A percentile compares a stretch with the other conserved stretches of the same genome.
phyloP scores from a whole-genome alignment of 257 asterid genomes.

The Hygrophila difformis region DNA sequence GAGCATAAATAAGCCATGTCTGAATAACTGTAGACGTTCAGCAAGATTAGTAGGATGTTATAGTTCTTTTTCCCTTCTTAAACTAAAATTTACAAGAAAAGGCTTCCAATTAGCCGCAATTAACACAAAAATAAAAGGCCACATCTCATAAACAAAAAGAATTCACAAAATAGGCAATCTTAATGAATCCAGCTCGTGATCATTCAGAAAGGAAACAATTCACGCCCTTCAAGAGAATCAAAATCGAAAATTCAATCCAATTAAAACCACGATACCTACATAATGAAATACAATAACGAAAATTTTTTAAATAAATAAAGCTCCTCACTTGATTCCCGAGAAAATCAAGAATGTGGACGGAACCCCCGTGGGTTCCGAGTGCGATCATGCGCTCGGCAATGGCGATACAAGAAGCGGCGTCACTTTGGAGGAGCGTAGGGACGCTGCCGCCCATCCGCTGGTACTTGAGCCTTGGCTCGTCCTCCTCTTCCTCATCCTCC shows the following conservation, averaged over 20 bases:
- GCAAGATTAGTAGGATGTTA: not conserved
- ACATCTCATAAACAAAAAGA: not conserved
- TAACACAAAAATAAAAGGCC: not conserved
- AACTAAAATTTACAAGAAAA: slow-evolving; percentile 9
- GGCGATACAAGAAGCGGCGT: slow-evolving; percentile 87
- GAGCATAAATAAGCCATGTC: slow-evolving; percentile 8
- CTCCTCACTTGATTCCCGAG: slow-evolving; percentile 78
- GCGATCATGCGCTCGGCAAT: slow-evolving; percentile 97
- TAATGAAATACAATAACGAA: slow-evolving; percentile 2
- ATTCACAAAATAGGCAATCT: slow-evolving; percentile 5
- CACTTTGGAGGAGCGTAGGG: slow-evolving; percentile 67
- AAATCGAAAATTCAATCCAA: slow-evolving; percentile 7
- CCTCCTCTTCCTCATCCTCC: slow-evolving; percentile 62
- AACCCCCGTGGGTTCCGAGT: slow-evolving; percentile 80
- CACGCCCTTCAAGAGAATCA: not conserved
- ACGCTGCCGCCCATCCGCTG: slow-evolving; percentile 98
- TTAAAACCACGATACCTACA: not conserved
- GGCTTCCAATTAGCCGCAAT: slow-evolving; percentile 4
- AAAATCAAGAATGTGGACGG: slow-evolving; percentile 89
- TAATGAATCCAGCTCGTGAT: slow-evolving; percentile 12
- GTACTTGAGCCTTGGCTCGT: slow-evolving; percentile 93
- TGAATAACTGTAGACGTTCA: not conserved
- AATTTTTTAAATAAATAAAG: not conserved
- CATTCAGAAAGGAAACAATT: slow-evolving; percentile 6
- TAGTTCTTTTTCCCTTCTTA: slow-evolving; percentile 11